Percentiles rank a stretch among this genome's conserved stretches.
phyloP scores from a whole-genome alignment of 306 rosid genomes.

The Vigna nakashimae region DNA sequence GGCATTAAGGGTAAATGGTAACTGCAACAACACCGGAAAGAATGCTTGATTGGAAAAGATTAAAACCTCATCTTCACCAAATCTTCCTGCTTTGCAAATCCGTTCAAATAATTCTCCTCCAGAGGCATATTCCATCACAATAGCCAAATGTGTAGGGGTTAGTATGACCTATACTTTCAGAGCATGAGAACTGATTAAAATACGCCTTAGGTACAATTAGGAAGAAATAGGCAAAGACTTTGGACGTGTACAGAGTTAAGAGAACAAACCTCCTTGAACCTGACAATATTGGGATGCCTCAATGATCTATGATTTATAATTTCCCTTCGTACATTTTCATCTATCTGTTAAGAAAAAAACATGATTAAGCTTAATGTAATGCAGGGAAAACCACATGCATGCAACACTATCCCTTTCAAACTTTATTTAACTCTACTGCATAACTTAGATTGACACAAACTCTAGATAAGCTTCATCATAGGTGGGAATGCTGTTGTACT shows the following conservation, averaged over 20 bases:
- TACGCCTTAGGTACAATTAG: conserved; percentile 1
- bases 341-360: conserved; percentile 67
- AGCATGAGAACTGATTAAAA: conserved; percentile 27
- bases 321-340: conserved; percentile 93
- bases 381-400: conserved; percentile 20
- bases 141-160: conserved; percentile 92
- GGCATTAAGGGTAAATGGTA: conserved; percentile 33
- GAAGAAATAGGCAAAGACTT: conserved; percentile 31
- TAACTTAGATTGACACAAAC: background rate
- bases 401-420: conserved; percentile 12
- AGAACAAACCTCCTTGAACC: conserved; percentile 90
- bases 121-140: conserved; percentile 96
- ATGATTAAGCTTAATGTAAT: conserved; percentile 31
- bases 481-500: background rate
- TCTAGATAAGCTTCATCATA: background rate
- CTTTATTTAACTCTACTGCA: background rate
- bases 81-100: conserved; percentile 94
- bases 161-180: conserved; percentile 67
- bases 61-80: conserved; percentile 91
- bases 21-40: conserved; percentile 36
- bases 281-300: conserved; percentile 96
- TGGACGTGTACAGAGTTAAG: conserved; percentile 28
- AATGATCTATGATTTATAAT: conserved; percentile 94
- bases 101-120: conserved; percentile 98
- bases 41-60: conserved; percentile 30